Evolutionary conservation across 345 rosid genomes (phyloP).

Genomic region (Boechera stricta): DNA sequence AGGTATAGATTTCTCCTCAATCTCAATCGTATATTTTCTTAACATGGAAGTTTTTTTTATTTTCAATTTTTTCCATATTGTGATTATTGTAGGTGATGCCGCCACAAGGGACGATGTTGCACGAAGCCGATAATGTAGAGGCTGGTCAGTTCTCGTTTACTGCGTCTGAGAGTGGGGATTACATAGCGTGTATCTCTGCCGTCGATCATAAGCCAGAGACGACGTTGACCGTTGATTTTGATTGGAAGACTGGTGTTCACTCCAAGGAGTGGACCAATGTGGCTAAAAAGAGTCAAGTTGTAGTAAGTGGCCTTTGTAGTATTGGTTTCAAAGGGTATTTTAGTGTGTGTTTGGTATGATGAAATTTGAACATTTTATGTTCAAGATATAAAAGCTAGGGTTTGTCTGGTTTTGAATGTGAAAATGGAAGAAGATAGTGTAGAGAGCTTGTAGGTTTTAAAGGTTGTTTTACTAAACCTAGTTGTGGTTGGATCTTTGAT

Average conservation of each 20-base stretch:
- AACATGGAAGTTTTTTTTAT: neutral
- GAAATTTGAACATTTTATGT: neutral
- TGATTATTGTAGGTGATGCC: conserved; percentile 60
- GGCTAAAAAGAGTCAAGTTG: conserved; percentile 80
- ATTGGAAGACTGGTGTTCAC: conserved; percentile 80
- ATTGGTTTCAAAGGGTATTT: neutral
- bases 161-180: conserved; percentile 67
- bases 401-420: conserved; percentile 4
- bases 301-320: conserved; percentile 47
- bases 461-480: neutral
- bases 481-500: conserved; percentile 27
- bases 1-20: conserved; percentile 45
- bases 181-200: conserved; percentile 68
- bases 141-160: conserved; percentile 88
- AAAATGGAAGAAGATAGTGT: neutral
- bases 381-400: neutral
- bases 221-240: conserved; percentile 73
- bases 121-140: conserved; percentile 61
- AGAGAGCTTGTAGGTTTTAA: neutral
- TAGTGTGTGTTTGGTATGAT: neutral
- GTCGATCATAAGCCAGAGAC: conserved; percentile 57
- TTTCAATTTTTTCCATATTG: neutral
- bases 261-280: conserved; percentile 82
- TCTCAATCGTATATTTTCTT: neutral
- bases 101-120: conserved; percentile 56